Base-by-base conservation (phyloP, 345 rosid species). In the Fremontodendron californicum region DNA sequence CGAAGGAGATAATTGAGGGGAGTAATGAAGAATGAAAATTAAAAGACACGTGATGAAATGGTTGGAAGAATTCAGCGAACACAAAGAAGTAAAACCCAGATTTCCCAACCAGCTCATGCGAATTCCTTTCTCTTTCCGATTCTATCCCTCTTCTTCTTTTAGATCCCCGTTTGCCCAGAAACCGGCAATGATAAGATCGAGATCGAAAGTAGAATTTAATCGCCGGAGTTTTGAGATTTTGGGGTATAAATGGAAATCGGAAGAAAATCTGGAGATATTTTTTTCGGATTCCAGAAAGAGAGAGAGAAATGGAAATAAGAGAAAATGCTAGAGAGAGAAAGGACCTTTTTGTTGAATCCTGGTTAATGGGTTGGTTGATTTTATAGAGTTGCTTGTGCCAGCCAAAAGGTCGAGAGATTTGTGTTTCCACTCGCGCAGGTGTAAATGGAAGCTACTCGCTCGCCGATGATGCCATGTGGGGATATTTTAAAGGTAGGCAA, bases 51-150 rank as follows among this genome's bases (percentile, higher is more conserved):
- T 90, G 7, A 87, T 88, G 77, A 96, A 92, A 75, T 92, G 96
- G 78, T 86, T 93, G 10, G 75, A 71, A 48, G 61, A 49, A 71
- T 71, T 71, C 60, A 71, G 39, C 16, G 90, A 91, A 76, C 81
- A 88, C 62, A 88, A 84, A 74, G 88, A 85, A 77, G 82, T 79
- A 77, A 86, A 85, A 83, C 90, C 88, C 87, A 88, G 86, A 69
- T 89, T 88, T 82, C 97, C 90, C 89, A 85, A 93, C 90, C 96
- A 96, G 96, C 92, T 96, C 99, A 96, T 93, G 94, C 98, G 95
- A 83, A 82, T 68, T 80, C 77, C 40, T 23, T 69, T 67, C 51
- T 35, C 33, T 73, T 76, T 78, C 66, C 75, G 27, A 55, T 58
- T 43, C 54, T 11, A 52, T 18, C 45, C 61, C 60, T 48, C 43